phyloP scores from a whole-genome alignment of 2,329 filamentous ascomycete species.

The Trichoderma lentiforme region DNA sequence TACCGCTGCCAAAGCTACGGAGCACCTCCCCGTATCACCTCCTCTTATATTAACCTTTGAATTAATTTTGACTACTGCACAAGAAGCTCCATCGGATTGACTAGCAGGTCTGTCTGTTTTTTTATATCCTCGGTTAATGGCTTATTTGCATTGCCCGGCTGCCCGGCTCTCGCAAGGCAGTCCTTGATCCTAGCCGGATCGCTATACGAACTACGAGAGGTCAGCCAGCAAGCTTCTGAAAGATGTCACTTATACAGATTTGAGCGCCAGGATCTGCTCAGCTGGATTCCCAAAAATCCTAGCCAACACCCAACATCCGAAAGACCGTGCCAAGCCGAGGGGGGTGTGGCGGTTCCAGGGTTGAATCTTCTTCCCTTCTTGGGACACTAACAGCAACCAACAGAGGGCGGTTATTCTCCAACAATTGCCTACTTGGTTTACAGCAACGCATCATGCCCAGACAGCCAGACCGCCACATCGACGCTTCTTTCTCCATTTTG shows the following conservation, averaged over 20 bases:
- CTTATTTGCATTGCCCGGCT: neutral
- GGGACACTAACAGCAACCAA: neutral
- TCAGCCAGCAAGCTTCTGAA: neutral
- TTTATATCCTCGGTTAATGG: conserved; percentile 2
- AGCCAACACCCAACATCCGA: neutral
- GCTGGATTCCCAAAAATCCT: neutral
- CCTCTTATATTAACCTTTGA: neutral
- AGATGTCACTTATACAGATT: conserved; percentile 9
- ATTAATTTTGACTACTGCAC: neutral
- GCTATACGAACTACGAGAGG: neutral
- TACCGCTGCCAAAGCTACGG: neutral
- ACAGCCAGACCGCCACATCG: conserved; percentile 4
- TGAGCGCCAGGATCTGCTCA: conserved; percentile 5
- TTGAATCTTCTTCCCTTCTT: neutral
- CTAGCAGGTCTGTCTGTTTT: neutral
- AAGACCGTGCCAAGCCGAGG: neutral
- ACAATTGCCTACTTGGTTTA: neutral
- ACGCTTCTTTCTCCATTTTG: neutral
- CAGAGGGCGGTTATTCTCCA: neutral
- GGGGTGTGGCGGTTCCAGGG: neutral
- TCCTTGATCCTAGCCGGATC: neutral
- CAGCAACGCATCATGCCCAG: neutral
- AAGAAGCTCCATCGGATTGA: neutral
- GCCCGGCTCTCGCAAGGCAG: neutral
- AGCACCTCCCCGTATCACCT: neutral